These are phyloP conservation scores for Volvox reticuliferus DNA, from an alignment of 139 green algal genomes.

Conservation along the genomic window DNA sequence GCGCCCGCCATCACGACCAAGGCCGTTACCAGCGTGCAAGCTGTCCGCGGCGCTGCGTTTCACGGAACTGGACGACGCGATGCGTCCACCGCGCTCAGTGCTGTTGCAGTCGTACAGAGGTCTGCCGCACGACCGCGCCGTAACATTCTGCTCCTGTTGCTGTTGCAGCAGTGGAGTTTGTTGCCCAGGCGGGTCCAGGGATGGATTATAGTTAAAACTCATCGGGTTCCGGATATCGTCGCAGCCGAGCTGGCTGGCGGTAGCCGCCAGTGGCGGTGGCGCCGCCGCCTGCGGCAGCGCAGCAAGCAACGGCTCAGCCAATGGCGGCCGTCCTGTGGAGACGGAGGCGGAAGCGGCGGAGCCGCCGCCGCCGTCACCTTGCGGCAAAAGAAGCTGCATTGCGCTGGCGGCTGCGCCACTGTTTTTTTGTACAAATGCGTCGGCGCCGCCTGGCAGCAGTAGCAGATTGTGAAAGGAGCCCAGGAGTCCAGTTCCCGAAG, in stretches of 20 bases:
- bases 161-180: not conserved
- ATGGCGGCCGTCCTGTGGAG: too few species aligned
- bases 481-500: not conserved
- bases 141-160: not conserved
- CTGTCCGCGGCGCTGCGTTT: too few species aligned
- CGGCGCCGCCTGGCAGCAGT: not conserved
- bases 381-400: not conserved
- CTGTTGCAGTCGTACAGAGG: not conserved
- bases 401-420: not conserved
- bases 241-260: not conserved
- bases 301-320: too few species aligned
- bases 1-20: not conserved
- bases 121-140: not conserved
- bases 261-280: not conserved
- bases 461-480: not conserved
- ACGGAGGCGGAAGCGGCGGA: too few species aligned
- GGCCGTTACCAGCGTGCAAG: too few species aligned
- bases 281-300: too few species aligned
- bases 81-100: too few species aligned
- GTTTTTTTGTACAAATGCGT: not conserved
- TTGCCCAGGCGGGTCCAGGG: not conserved
- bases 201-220: conserved; percentile 13
- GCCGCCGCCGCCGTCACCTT: not conserved
- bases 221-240: conserved; percentile 32
- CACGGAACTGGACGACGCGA: too few species aligned